Conservation (phyloP, 331 rosid genomes). For the Pyracantha coccinea region DNA sequence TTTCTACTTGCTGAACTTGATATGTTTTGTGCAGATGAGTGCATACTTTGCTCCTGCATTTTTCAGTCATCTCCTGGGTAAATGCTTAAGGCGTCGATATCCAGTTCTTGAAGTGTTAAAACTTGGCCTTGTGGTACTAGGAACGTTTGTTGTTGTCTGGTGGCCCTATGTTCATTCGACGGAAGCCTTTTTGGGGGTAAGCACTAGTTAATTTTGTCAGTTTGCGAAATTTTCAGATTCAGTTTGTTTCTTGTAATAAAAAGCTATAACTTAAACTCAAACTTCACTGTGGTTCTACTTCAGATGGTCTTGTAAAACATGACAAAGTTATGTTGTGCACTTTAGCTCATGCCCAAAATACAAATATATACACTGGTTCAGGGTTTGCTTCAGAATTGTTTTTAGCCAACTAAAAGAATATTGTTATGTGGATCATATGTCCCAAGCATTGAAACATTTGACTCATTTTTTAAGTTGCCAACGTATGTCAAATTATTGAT, state of each 20-base stretch:
- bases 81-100: constrained; percentile 51
- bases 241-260: neutral
- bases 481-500: neutral
- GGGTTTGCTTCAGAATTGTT: neutral
- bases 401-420: neutral
- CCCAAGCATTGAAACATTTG: neutral
- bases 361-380: neutral
- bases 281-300: neutral
- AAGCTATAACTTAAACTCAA: neutral
- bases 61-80: constrained; percentile 84
- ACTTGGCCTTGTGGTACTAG: constrained; percentile 69
- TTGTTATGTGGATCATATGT: neutral
- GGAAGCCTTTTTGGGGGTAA: constrained; percentile 58
- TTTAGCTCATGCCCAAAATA: neutral
- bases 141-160: constrained; percentile 72
- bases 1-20: constrained; percentile 8
- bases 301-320: neutral
- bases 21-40: constrained; percentile 66
- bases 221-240: neutral
- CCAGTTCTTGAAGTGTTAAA: constrained; percentile 64
- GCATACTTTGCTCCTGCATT: constrained; percentile 97
- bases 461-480: neutral
- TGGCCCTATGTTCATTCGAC: constrained; percentile 77
- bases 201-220: neutral
- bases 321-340: neutral